phyloP scores from a whole-genome alignment of 1,284 basidiomycete species.

The Ganoderma lucidum region DNA sequence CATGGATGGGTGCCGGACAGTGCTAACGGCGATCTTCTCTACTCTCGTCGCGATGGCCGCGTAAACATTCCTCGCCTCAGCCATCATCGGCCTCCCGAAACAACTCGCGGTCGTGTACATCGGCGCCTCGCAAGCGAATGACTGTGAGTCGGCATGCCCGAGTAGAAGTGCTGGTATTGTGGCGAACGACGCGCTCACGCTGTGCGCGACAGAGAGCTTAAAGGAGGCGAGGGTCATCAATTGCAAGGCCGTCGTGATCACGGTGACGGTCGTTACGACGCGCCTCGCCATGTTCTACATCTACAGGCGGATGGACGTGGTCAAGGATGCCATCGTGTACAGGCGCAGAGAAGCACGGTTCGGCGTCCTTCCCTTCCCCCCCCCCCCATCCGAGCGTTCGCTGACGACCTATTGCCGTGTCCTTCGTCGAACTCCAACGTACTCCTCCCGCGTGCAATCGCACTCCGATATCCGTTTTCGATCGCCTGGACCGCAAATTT shows the following conservation, averaged over 20 bases:
- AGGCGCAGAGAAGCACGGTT: slow-evolving; percentile 54
- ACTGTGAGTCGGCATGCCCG: neutral
- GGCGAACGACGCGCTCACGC: neutral
- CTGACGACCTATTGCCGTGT: slow-evolving; percentile 29
- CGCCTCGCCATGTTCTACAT: slow-evolving; percentile 86
- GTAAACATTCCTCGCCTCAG: slow-evolving; percentile 72
- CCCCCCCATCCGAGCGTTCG: neutral
- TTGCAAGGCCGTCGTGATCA: slow-evolving; percentile 62
- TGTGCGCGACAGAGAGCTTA: neutral
- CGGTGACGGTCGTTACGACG: slow-evolving; percentile 73
- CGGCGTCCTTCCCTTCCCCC: neutral
- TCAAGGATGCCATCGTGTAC: slow-evolving; percentile 78
- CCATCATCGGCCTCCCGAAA: slow-evolving; percentile 80
- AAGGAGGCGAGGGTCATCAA: slow-evolving; percentile 51
- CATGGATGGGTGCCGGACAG: slow-evolving; percentile 30
- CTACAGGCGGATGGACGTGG: slow-evolving; percentile 74
- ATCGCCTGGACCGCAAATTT: too few species aligned
- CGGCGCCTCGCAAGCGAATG: slow-evolving; percentile 58
- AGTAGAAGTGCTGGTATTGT: neutral
- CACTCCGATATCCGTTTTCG: neutral
- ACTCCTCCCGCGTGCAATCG: neutral
- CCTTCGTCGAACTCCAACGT: neutral
- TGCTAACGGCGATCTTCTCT: slow-evolving; percentile 80
- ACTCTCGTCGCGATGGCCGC: slow-evolving; percentile 83
- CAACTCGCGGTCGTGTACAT: slow-evolving; percentile 79